Conservation (phyloP, 2,329 filamentous ascomycete genomes). For the Lachnellula suecica region DNA sequence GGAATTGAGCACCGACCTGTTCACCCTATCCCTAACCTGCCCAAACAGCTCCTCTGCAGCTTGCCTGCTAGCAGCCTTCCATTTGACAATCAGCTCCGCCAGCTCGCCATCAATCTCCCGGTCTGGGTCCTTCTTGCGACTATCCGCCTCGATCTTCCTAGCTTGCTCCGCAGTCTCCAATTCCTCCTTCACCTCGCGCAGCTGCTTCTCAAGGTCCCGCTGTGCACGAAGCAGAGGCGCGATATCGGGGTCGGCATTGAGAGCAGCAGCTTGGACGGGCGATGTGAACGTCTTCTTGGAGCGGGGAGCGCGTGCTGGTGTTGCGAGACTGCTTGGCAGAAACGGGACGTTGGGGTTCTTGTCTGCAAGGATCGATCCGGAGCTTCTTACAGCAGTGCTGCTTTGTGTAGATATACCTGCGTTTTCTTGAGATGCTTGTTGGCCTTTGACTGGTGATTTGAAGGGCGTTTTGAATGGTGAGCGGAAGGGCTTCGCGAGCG, state of each 20-base stretch:
- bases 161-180: constrained; percentile 54
- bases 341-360: constrained; percentile 3
- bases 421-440: background rate
- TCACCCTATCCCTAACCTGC: constrained; percentile 57
- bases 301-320: constrained; percentile 6
- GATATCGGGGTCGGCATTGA: constrained; percentile 31
- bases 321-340: constrained; percentile 8
- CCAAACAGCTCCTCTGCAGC: constrained; percentile 69
- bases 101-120: constrained; percentile 57
- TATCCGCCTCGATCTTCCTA: constrained; percentile 43
- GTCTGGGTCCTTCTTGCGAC: constrained; percentile 35
- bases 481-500: constrained; percentile 69
- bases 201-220: constrained; percentile 32
- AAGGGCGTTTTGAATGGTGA: constrained; percentile 59
- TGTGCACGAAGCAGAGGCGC: constrained; percentile 31
- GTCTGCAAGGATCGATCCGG: constrained; percentile 14
- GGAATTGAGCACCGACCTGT: constrained; percentile 34
- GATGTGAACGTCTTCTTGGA: constrained; percentile 24
- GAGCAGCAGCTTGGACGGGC: constrained; percentile 33
- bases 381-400: background rate
- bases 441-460: constrained; percentile 23
- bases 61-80: constrained; percentile 57
- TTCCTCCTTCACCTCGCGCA: constrained; percentile 34
- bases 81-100: constrained; percentile 54
- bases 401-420: constrained; percentile 14